Percentiles rank a stretch among this genome's conserved stretches.
Evolutionary conservation across 768 basidiomycete genomes (phyloP).

Genomic region (Kwoniella europaea): DNA sequence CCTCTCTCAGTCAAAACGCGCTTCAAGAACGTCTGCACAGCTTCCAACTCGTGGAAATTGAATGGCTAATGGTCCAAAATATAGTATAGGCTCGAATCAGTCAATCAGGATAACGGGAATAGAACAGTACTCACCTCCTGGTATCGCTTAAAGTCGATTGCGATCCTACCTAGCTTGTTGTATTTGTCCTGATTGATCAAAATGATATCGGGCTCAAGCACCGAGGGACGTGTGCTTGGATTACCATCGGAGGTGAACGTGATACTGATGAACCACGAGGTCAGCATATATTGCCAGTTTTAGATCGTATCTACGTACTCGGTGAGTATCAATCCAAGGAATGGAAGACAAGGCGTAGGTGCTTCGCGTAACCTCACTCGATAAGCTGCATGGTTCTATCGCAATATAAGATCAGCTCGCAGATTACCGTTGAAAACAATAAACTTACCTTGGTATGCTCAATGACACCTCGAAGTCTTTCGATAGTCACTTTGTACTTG

Average conservation of each 20-base stretch:
- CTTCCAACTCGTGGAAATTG: conserved; percentile 83
- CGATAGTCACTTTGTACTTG: conserved; percentile 80
- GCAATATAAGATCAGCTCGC: conserved; percentile 57
- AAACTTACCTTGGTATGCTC: conserved; percentile 69
- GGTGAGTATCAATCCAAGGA: conserved; percentile 72
- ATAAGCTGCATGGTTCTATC: conserved; percentile 68
- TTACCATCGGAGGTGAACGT: conserved; percentile 97
- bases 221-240: conserved; percentile 79
- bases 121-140: conserved; percentile 45
- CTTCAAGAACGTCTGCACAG: conserved; percentile 67
- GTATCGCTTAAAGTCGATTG: conserved; percentile 67
- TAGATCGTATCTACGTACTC: conserved; percentile 42
- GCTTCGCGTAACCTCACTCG: conserved; percentile 82
- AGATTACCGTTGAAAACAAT: not conserved
- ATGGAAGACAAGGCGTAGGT: conserved; percentile 90
- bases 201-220: conserved; percentile 73
- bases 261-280: conserved; percentile 58
- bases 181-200: conserved; percentile 97
- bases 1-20: conserved; percentile 52
- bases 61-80: conserved; percentile 51
- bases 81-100: not conserved
- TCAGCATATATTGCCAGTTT: too few relatives aligned
- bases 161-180: conserved; percentile 82
- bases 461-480: conserved; percentile 78
- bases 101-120: not conserved